Conservation (phyloP, 2,329 filamentous ascomycete genomes). For the Verticillium nonalfalfae region DNA sequence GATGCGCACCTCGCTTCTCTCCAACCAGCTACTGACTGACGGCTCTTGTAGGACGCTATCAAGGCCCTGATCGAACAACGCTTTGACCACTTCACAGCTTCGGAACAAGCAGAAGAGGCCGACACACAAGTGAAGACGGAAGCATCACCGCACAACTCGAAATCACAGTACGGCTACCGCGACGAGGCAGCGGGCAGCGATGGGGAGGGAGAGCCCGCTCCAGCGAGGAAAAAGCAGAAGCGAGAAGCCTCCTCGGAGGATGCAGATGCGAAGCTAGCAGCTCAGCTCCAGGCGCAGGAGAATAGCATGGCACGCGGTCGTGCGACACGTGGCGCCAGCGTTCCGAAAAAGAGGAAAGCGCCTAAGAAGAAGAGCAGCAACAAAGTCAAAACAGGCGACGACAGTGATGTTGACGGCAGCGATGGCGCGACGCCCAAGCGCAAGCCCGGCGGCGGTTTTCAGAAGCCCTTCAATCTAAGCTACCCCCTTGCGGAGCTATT, state of each 20-base stretch:
- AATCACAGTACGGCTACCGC: conserved; percentile 14
- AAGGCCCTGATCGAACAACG: conserved; percentile 67
- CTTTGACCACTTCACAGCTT: conserved; percentile 60
- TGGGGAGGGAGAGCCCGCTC: conserved; percentile 14
- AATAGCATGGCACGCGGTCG: conserved; percentile 63
- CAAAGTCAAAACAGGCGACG: conserved; percentile 66
- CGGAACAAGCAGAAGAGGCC: conserved; percentile 34
- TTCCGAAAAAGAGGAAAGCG: conserved; percentile 59
- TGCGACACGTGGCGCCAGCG: conserved; percentile 67
- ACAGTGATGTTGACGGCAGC: conserved; percentile 66
- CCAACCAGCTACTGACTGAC: not conserved
- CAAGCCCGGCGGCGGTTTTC: conserved; percentile 88
- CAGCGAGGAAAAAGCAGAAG: conserved; percentile 61
- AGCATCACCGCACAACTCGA: not conserved
- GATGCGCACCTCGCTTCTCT: not conserved
- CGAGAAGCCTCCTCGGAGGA: conserved; percentile 56
- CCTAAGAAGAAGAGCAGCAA: conserved; percentile 69
- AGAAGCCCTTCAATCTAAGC: conserved; percentile 77
- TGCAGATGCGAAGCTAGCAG: conserved; percentile 81
- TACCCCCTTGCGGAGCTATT: conserved; percentile 62
- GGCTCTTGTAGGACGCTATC: conserved; percentile 50
- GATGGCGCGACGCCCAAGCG: conserved; percentile 58
- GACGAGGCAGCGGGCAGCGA: not conserved
- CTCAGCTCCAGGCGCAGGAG: conserved; percentile 86
- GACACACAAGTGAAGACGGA: conserved; percentile 23